Conservation (phyloP, 192 early-diverging fungal genomes). For the Backusella parvicylindrica region DNA sequence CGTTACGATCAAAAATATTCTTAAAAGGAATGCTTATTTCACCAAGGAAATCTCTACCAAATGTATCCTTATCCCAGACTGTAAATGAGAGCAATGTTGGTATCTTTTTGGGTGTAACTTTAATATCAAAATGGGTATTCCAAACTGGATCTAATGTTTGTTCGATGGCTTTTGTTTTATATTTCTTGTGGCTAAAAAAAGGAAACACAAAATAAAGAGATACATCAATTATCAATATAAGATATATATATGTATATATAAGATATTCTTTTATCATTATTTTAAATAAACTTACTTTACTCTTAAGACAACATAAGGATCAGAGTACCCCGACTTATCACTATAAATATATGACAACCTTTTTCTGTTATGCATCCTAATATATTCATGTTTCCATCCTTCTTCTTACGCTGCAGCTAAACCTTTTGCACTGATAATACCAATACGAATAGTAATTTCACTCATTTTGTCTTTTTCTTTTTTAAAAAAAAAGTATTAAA, state of each 20-base stretch:
- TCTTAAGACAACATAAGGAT: conserved; percentile 21
- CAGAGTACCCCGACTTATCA: conserved; percentile 17
- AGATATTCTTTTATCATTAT: not conserved
- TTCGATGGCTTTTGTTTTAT: conserved; percentile 53
- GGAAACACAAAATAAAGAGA: not conserved
- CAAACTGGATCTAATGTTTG: conserved; percentile 65
- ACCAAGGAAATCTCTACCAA: conserved; percentile 62
- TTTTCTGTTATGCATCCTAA: not conserved
- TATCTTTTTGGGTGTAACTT: conserved; percentile 34
- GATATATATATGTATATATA: not conserved
- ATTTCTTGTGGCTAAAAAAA: conserved; percentile 37
- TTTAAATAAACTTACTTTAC: conserved; percentile 6
- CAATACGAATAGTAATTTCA: conserved; percentile 13
- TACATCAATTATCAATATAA: not conserved
- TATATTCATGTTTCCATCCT: not conserved
- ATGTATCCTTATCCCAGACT: conserved; percentile 71
- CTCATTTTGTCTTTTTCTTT: not conserved
- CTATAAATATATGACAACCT: not conserved
- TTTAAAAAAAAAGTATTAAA: not conserved
- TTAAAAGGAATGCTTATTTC: conserved; percentile 50
- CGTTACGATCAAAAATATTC: conserved; percentile 23
- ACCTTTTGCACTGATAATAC: conserved; percentile 12
- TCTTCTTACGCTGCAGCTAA: conserved; percentile 21
- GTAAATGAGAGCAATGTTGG: conserved; percentile 39
- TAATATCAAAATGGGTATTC: conserved; percentile 57